Evolutionary conservation across 2,329 filamentous ascomycete species (phyloP).

Genomic region (Zymoseptoria pseudotritici): DNA sequence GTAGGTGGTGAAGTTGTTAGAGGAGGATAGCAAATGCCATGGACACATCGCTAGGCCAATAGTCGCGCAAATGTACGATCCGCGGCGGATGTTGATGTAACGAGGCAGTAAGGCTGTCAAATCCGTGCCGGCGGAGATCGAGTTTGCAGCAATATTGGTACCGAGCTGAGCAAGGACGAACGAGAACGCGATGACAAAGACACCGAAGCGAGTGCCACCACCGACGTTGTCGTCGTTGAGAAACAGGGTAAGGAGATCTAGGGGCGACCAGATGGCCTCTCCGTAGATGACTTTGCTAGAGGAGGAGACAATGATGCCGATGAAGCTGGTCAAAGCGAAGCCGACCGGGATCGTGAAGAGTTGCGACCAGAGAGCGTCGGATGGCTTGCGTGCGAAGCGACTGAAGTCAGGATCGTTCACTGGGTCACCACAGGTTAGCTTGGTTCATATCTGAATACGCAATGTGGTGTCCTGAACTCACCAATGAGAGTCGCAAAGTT

Average conservation of each 20-base stretch:
- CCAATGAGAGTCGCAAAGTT: conserved; percentile 82
- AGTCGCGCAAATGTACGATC: conserved; percentile 74
- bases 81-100: conserved; percentile 65
- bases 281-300: conserved; percentile 39
- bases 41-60: conserved; percentile 82
- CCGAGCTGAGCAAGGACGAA: conserved; percentile 46
- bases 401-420: conserved; percentile 55
- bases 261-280: conserved; percentile 30
- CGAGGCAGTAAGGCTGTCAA: conserved; percentile 46
- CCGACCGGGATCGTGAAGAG: conserved; percentile 48
- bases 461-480: conserved; percentile 21
- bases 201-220: conserved; percentile 42
- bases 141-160: conserved; percentile 53
- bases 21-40: conserved; percentile 65
- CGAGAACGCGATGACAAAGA: conserved; percentile 42
- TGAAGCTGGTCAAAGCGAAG: conserved; percentile 63
- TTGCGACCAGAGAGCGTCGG: conserved; percentile 73
- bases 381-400: conserved; percentile 70
- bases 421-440: neutral
- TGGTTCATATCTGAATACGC: neutral
- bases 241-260: conserved; percentile 35
- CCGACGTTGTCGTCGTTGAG: conserved; percentile 33
- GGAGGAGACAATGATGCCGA: conserved; percentile 47
- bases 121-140: conserved; percentile 48
- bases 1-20: conserved; percentile 85